A percentile compares a stretch with the other conserved stretches of the same genome.
These are phyloP conservation scores for Podosphaera xanthii DNA, from an alignment of 2,329 filamentous ascomycete genomes.

Conservation along the genomic window DNA sequence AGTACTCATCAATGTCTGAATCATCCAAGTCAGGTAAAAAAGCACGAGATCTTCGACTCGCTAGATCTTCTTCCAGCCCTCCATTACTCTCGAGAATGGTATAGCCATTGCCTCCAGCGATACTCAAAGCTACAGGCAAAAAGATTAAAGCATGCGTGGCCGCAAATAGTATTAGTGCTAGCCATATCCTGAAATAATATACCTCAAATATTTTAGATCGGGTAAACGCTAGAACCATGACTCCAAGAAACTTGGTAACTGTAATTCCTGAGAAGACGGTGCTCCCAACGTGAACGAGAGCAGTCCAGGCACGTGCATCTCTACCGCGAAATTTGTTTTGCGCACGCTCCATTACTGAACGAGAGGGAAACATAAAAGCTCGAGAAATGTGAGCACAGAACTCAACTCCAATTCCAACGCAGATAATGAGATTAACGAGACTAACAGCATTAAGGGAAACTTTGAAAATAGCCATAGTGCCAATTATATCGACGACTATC, in stretches of 20 bases:
- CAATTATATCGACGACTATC: conserved; percentile 85
- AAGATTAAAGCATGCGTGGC: conserved; percentile 77
- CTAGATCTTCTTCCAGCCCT: conserved; percentile 72
- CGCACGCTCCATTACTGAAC: conserved; percentile 58
- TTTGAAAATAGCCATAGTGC: conserved; percentile 71
- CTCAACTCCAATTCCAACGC: conserved; percentile 86
- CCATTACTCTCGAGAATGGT: conserved; percentile 71
- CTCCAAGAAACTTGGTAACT: conserved; percentile 80
- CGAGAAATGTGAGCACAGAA: conserved; percentile 94
- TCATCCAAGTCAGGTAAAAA: conserved; percentile 63
- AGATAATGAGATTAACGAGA: conserved; percentile 90
- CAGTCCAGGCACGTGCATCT: conserved; percentile 76
- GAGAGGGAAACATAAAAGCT: conserved; percentile 83
- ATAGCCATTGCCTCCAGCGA: conserved; percentile 72
- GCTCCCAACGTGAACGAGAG: conserved; percentile 80
- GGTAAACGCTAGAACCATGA: conserved; percentile 81
- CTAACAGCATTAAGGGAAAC: conserved; percentile 90
- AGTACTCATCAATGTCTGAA: conserved; percentile 13
- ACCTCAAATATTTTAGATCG: conserved; percentile 97
- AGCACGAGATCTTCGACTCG: conserved; percentile 54
- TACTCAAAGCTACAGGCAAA: conserved; percentile 67
- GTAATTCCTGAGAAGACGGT: conserved; percentile 94
- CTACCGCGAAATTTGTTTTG: conserved; percentile 57
- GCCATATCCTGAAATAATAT: conserved; percentile 96
- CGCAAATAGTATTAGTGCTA: conserved; percentile 74